phyloP scores from a whole-genome alignment of 1,139 yeast species.

The Yamadazyma diddensiae region DNA sequence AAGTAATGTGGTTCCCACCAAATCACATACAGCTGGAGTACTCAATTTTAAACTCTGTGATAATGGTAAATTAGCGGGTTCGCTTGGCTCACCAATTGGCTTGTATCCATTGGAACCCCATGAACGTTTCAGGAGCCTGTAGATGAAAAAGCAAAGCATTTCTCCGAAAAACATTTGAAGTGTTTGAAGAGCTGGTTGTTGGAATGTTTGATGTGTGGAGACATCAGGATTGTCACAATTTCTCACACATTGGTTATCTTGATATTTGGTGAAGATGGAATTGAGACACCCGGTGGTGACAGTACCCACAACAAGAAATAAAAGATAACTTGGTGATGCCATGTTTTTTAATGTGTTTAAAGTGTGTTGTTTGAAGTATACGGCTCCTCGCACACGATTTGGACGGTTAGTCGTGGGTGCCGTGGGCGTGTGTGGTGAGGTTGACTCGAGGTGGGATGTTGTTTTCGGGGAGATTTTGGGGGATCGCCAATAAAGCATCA shows the following conservation, averaged over 20 bases:
- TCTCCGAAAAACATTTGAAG: slow-evolving; percentile 84
- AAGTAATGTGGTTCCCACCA: slow-evolving; percentile 71
- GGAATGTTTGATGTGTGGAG: slow-evolving; percentile 46
- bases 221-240: slow-evolving; percentile 49
- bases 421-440: too few species aligned
- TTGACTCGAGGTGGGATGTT: slow-evolving; percentile 3
- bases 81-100: slow-evolving; percentile 16
- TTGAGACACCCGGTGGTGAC: slow-evolving; percentile 71
- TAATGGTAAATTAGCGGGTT: slow-evolving; percentile 14
- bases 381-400: too few species aligned
- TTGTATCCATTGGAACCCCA: slow-evolving; percentile 15
- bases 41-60: slow-evolving; percentile 34
- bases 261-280: slow-evolving; percentile 72
- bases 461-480: neutral
- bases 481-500: too few species aligned
- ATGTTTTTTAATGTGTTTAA: too few species aligned
- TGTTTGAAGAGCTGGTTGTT: slow-evolving; percentile 80
- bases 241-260: slow-evolving; percentile 71
- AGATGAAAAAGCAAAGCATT: slow-evolving; percentile 47
- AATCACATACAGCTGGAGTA: slow-evolving; percentile 70
- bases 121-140: slow-evolving; percentile 28
- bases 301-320: slow-evolving; percentile 48
- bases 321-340: too few species aligned
- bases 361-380: too few species aligned
- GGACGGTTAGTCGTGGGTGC: too few species aligned